phyloP scores from a whole-genome alignment of 441 rosid species.

The Adansonia rubrostipa region DNA sequence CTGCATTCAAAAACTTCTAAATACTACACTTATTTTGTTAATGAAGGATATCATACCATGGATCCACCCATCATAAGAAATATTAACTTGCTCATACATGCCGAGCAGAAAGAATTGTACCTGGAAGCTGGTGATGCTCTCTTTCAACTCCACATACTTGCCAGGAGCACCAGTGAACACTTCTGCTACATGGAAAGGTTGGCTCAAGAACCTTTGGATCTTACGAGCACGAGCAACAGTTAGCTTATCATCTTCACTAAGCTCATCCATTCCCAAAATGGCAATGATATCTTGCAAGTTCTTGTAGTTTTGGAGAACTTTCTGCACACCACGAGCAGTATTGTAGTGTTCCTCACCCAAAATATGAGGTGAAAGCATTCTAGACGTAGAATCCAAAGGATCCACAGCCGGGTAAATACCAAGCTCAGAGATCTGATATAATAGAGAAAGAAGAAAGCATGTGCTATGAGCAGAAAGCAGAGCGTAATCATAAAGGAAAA shows the following conservation, averaged over 20 bases:
- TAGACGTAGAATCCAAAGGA: slow-evolving; percentile 95
- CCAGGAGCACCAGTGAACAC: slow-evolving; percentile 98
- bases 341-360: slow-evolving; percentile 94
- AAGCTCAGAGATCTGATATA: slow-evolving; percentile 84
- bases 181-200: slow-evolving; percentile 98
- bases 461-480: not conserved
- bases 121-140: slow-evolving; percentile 92
- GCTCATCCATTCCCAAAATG: slow-evolving; percentile 98
- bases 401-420: slow-evolving; percentile 48
- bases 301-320: slow-evolving; percentile 96
- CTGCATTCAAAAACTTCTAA: not conserved
- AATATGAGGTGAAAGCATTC: slow-evolving; percentile 96
- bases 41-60: not conserved
- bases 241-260: slow-evolving; percentile 95
- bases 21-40: not conserved
- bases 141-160: slow-evolving; percentile 93
- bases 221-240: slow-evolving; percentile 98
- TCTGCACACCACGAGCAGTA: slow-evolving; percentile 97
- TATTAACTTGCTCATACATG: too few species aligned
- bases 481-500: not conserved
- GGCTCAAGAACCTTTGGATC: slow-evolving; percentile 93
- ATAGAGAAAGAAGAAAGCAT: not conserved
- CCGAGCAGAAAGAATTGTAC: slow-evolving; percentile 32
- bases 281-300: slow-evolving; percentile 97
- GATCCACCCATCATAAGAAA: too few species aligned